Evolutionary conservation across 148 eudicot genomes (phyloP).

Genomic region (Amaranthus hypochondriacus): DNA sequence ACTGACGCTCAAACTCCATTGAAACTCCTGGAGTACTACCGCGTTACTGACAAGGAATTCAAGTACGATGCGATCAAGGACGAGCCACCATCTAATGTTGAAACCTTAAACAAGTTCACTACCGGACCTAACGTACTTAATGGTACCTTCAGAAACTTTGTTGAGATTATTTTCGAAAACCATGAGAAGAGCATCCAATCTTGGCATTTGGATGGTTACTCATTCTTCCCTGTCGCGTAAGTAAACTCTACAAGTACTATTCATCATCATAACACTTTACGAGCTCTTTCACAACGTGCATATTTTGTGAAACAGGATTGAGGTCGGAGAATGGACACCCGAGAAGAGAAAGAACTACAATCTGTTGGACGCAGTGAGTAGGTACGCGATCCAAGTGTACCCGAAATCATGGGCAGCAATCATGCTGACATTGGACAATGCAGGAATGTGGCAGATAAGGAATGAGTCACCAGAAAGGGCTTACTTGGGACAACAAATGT

Average conservation of each 20-base stretch:
- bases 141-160: slow-evolving; percentile 31
- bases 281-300: neutral
- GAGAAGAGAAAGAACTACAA: slow-evolving; percentile 61
- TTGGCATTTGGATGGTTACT: slow-evolving; percentile 46
- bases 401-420: slow-evolving; percentile 51
- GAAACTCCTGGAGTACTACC: slow-evolving; percentile 56
- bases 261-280: too few relatives aligned
- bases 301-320: slow-evolving; percentile 32
- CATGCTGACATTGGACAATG: slow-evolving; percentile 43
- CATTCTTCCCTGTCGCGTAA: slow-evolving; percentile 55
- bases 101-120: slow-evolving; percentile 17
- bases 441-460: slow-evolving; percentile 51
- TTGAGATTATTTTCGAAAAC: slow-evolving; percentile 52
- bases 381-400: slow-evolving; percentile 54
- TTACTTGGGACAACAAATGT: slow-evolving; percentile 47
- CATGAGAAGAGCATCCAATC: slow-evolving; percentile 44
- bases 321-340: slow-evolving; percentile 42
- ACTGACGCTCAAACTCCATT: slow-evolving; percentile 45
- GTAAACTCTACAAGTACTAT: neutral
- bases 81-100: slow-evolving; percentile 28
- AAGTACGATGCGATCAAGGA: slow-evolving; percentile 42
- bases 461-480: slow-evolving; percentile 30
- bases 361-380: slow-evolving; percentile 42
- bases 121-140: slow-evolving; percentile 32
- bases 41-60: slow-evolving; percentile 37